phyloP scores from a whole-genome alignment of 139 green algal species.

The Volvox africanus region DNA sequence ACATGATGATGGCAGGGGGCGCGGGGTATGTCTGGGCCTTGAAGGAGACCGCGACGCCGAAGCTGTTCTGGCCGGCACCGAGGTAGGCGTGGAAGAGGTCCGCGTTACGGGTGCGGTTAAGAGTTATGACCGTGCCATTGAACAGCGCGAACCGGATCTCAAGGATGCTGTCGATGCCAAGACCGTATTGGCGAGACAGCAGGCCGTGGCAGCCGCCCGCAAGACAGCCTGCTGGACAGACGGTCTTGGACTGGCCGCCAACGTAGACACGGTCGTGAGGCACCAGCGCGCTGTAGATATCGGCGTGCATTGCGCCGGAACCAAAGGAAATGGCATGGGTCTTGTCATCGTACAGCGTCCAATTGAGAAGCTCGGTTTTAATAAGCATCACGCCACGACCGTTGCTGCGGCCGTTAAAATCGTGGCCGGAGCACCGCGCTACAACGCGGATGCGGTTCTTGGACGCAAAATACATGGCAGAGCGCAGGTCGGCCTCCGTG shows the following conservation, averaged over 20 bases:
- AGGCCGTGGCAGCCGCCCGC: conserved; percentile 26
- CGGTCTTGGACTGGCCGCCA: conserved; percentile 24
- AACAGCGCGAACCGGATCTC: conserved; percentile 12
- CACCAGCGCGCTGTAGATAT: background rate
- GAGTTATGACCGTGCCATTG: conserved; percentile 11
- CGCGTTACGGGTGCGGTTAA: background rate
- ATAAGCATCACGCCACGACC: conserved; percentile 18
- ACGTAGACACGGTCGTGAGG: background rate
- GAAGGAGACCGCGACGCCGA: conserved; percentile 24
- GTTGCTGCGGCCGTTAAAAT: conserved; percentile 23
- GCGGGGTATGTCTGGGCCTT: conserved; percentile 16
- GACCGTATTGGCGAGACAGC: conserved; percentile 10
- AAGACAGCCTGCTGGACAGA: conserved; percentile 39
- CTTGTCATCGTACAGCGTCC: background rate
- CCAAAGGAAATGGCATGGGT: conserved; percentile 10
- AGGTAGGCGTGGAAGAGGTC: conserved; percentile 40
- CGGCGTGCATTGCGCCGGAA: conserved; percentile 1
- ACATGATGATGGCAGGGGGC: background rate
- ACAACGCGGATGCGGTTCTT: conserved; percentile 19
- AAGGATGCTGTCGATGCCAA: conserved; percentile 22
- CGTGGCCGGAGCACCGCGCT: conserved; percentile 24
- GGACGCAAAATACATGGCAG: background rate
- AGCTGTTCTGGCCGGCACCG: conserved; percentile 16
- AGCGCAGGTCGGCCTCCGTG: background rate
- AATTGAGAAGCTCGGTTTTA: conserved; percentile 6